Conservation (phyloP, 768 basidiomycete genomes). For the Russula ochroleuca region DNA sequence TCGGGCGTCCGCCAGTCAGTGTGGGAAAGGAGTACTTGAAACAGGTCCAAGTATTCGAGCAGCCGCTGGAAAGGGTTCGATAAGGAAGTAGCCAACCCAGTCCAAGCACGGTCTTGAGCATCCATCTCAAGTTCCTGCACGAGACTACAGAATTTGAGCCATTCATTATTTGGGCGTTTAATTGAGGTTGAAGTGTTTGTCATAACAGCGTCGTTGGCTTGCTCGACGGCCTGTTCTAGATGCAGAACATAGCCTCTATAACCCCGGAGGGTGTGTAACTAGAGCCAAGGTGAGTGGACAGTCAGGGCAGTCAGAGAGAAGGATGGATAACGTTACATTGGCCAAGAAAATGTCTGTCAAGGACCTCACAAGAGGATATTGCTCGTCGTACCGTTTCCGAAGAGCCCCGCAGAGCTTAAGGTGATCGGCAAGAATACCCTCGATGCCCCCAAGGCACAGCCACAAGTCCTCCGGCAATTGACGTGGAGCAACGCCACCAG, state of each 20-base stretch:
- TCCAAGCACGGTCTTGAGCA: constrained; percentile 85
- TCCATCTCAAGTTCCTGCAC: constrained; percentile 72
- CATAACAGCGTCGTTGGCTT: constrained; percentile 75
- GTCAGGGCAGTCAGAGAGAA: constrained; percentile 15
- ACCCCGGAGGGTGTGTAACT: constrained; percentile 93
- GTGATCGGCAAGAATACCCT: constrained; percentile 87
- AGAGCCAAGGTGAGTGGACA: constrained; percentile 28
- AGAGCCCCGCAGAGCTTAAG: constrained; percentile 77
- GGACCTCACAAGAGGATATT: constrained; percentile 88
- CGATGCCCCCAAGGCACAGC: constrained; percentile 80
- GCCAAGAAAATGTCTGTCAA: constrained; percentile 93
- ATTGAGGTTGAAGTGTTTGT: constrained; percentile 50
- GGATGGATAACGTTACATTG: constrained; percentile 53
- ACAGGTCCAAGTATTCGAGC: constrained; percentile 93
- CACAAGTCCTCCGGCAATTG: constrained; percentile 85
- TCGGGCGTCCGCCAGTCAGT: constrained; percentile 97
- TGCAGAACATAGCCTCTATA: constrained; percentile 95
- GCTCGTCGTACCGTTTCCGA: constrained; percentile 88
- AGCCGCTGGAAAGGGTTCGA: constrained; percentile 98
- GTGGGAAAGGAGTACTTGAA: constrained; percentile 94
- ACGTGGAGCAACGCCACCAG: constrained; percentile 60
- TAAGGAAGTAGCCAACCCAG: constrained; percentile 88
- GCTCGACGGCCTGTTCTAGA: constrained; percentile 82
- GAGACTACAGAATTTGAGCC: constrained; percentile 69
- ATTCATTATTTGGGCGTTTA: constrained; percentile 82